Conservation (phyloP, 176 grass and related monocot species). For the Ampelocalamus luodianensis region DNA sequence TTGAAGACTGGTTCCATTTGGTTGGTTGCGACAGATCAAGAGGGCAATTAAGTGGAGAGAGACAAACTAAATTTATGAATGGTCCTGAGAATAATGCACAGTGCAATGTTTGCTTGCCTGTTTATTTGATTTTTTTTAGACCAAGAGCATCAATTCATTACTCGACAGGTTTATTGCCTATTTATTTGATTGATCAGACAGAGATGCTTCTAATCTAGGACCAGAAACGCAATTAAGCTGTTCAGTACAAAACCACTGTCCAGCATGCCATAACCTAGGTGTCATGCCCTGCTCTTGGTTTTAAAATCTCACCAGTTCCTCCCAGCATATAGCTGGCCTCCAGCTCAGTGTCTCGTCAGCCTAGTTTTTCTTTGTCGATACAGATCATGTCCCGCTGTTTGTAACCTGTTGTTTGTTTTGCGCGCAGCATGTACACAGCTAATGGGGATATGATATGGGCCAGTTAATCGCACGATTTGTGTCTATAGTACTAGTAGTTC, state of each 20-base stretch:
- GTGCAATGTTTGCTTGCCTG: constrained; percentile 9
- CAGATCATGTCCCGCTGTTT: background rate
- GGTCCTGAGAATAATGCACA: constrained; percentile 8
- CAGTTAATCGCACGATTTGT: constrained; percentile 22
- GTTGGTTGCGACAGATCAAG: constrained; percentile 21
- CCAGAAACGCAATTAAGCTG: background rate
- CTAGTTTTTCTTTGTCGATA: background rate
- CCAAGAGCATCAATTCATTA: too few relatives aligned
- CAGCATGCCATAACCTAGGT: background rate
- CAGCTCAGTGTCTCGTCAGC: background rate
- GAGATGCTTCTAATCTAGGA: constrained; percentile 17
- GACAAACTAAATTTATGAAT: background rate
- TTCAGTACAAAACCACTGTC: background rate
- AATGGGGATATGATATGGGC: background rate
- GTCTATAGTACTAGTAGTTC: background rate
- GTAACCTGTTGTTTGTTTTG: too few relatives aligned
- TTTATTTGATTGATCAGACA: constrained; percentile 3
- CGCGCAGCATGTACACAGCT: background rate
- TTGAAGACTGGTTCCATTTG: background rate
- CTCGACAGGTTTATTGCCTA: background rate
- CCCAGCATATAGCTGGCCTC: background rate
- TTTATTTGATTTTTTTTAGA: background rate
- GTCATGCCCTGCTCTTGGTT: background rate
- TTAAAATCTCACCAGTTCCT: background rate
- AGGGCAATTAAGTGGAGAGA: constrained; percentile 25